Evolutionary conservation across 306 rosid genomes (phyloP).

Genomic region (Cucurbita maxima): DNA sequence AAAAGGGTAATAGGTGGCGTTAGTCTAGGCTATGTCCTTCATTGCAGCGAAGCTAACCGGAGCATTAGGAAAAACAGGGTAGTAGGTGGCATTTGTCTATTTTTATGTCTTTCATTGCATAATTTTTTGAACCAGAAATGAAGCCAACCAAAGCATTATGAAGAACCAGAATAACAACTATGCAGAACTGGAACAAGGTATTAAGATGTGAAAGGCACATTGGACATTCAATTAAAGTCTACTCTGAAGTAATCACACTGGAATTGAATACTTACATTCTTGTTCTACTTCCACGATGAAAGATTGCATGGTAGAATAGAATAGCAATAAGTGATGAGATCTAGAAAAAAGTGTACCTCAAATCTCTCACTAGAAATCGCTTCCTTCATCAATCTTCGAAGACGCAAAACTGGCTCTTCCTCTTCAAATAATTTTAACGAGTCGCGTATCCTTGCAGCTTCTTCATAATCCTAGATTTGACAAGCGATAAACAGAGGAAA

Average conservation of each 20-base stretch:
- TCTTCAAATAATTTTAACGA: slow-evolving; percentile 64
- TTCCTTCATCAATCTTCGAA: slow-evolving; percentile 47
- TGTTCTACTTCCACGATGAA: neutral
- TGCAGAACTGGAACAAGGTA: neutral
- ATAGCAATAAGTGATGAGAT: neutral
- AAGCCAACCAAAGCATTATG: neutral
- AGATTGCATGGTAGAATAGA: neutral
- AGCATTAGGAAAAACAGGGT: neutral
- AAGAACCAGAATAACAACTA: neutral
- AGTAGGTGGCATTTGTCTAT: neutral
- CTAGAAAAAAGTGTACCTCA: slow-evolving; percentile 28
- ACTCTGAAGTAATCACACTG: neutral
- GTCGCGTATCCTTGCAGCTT: slow-evolving; percentile 89
- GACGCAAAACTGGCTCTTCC: slow-evolving; percentile 73
- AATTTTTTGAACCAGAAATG: neutral
- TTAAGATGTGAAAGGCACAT: neutral
- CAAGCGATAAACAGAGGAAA: neutral
- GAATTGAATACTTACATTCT: neutral
- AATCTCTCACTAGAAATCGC: slow-evolving; percentile 69
- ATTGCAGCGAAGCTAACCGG: neutral
- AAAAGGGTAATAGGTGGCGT: neutral
- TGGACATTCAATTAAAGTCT: neutral
- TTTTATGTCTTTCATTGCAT: neutral
- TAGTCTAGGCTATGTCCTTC: neutral
- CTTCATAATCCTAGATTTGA: slow-evolving; percentile 60